phyloP scores from a whole-genome alignment of 106 monocot genomes.

The Acanthochlamys bracteata region DNA sequence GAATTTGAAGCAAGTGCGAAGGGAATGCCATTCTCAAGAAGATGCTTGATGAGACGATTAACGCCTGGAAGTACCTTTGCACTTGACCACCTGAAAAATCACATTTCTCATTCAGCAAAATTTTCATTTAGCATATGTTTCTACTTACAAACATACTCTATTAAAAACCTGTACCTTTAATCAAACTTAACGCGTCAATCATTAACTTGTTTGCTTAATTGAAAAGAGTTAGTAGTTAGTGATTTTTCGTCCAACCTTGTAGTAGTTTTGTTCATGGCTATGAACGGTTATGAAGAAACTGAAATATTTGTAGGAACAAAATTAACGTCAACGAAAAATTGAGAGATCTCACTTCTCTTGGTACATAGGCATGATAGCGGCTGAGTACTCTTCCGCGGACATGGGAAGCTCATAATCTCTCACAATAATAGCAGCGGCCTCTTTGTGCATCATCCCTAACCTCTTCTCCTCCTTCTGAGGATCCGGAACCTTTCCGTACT shows the following conservation, averaged over 20 bases:
- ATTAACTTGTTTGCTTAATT: not conserved
- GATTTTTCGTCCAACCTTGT: too few species aligned
- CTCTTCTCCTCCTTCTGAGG: conserved; percentile 44
- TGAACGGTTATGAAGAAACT: too few species aligned
- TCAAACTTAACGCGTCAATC: not conserved
- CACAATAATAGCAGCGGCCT: conserved; percentile 40
- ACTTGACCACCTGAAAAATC: conserved; percentile 38
- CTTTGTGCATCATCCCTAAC: conserved; percentile 56
- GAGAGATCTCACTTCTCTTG: conserved; percentile 21
- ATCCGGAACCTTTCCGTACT: conserved; percentile 41
- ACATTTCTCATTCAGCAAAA: not conserved
- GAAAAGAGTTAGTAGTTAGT: too few species aligned
- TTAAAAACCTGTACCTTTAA: not conserved
- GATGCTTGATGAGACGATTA: conserved; percentile 55
- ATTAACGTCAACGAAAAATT: not conserved
- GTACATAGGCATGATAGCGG: conserved; percentile 41
- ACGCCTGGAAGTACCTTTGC: conserved; percentile 66
- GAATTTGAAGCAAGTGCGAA: conserved; percentile 84
- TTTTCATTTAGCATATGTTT: not conserved
- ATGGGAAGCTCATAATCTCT: conserved; percentile 46
- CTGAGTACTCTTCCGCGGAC: conserved; percentile 31
- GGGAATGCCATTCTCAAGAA: conserved; percentile 55
- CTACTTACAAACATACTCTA: not conserved
- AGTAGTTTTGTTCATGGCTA: too few species aligned
- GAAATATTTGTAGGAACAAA: not conserved